Evolutionary conservation across 2,329 filamentous ascomycete genomes (phyloP).

Genomic region (Xylariaceae sp.): DNA sequence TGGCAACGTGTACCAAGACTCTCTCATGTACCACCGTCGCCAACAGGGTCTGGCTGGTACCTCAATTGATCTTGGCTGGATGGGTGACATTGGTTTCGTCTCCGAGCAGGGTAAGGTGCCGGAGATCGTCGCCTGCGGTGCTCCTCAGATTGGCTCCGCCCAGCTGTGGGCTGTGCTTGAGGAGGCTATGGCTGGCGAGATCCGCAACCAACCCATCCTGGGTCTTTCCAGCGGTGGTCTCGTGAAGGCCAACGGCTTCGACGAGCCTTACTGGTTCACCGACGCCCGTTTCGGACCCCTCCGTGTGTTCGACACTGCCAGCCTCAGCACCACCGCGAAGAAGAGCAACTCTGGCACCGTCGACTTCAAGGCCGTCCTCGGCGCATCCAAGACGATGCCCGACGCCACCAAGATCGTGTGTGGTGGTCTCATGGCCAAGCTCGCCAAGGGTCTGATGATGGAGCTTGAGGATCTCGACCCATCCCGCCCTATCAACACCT

Average conservation of each 20-base stretch:
- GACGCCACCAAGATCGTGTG: conserved; percentile 23
- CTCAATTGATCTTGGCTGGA: conserved; percentile 26
- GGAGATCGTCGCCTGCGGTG: conserved; percentile 26
- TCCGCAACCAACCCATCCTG: conserved; percentile 25
- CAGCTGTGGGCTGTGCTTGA: conserved; percentile 25
- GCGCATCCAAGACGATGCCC: conserved; percentile 17
- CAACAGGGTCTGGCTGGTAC: conserved; percentile 24
- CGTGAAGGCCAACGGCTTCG: conserved; percentile 24
- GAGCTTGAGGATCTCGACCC: conserved; percentile 29
- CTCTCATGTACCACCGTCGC: conserved; percentile 25
- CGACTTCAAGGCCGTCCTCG: conserved; percentile 22
- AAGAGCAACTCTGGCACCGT: conserved; percentile 13
- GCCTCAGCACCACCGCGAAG: conserved; percentile 14
- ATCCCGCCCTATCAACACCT: conserved; percentile 24
- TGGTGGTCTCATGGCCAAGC: conserved; percentile 26
- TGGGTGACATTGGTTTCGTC: conserved; percentile 27
- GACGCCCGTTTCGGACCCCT: conserved; percentile 27
- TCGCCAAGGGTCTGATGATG: conserved; percentile 29
- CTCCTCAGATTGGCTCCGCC: conserved; percentile 21
- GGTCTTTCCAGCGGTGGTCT: conserved; percentile 26
- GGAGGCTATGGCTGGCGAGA: conserved; percentile 20
- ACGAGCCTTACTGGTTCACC: conserved; percentile 30
- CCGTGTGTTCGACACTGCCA: conserved; percentile 21
- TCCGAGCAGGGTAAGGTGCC: conserved; percentile 27
- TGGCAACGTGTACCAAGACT: conserved; percentile 29